Evolutionary conservation across 116 monocot genomes (phyloP).

Genomic region (Papilionanthe hybrid): DNA sequence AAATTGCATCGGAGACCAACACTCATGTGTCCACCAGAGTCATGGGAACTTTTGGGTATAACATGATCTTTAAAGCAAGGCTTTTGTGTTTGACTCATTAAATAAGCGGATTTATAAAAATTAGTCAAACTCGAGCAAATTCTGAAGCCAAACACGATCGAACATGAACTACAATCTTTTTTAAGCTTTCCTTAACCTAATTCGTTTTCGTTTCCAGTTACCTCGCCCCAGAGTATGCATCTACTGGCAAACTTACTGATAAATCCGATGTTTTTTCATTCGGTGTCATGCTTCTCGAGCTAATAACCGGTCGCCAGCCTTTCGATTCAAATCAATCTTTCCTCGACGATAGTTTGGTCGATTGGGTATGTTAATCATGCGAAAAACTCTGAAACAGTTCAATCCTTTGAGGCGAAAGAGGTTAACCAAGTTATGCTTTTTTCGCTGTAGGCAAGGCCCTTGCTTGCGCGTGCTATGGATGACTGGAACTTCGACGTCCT

Average conservation of each 20-base stretch:
- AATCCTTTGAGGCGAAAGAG: too few relatives aligned
- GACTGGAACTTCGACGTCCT: conserved; percentile 51
- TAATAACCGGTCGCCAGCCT: conserved; percentile 54
- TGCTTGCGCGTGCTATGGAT: conserved; percentile 40
- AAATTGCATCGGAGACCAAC: conserved; percentile 40
- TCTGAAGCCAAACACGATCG: too few relatives aligned
- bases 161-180: too few relatives aligned
- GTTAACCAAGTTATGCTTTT: not conserved
- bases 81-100: too few relatives aligned
- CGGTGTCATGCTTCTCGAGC: conserved; percentile 63
- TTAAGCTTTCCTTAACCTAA: not conserved
- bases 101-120: too few relatives aligned
- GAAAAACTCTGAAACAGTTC: not conserved
- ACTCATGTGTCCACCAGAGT: conserved; percentile 68
- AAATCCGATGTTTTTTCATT: conserved; percentile 57
- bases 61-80: not conserved
- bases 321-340: conserved; percentile 35
- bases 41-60: conserved; percentile 77
- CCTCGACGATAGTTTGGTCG: conserved; percentile 58
- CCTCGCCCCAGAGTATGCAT: conserved; percentile 65
- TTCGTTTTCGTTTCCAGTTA: conserved; percentile 29
- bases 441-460: conserved; percentile 54
- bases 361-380: conserved; percentile 30
- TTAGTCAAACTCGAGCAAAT: too few relatives aligned
- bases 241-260: conserved; percentile 30